Evolutionary conservation across 345 rosid species (phyloP).

Genomic region (Salix brachista): DNA sequence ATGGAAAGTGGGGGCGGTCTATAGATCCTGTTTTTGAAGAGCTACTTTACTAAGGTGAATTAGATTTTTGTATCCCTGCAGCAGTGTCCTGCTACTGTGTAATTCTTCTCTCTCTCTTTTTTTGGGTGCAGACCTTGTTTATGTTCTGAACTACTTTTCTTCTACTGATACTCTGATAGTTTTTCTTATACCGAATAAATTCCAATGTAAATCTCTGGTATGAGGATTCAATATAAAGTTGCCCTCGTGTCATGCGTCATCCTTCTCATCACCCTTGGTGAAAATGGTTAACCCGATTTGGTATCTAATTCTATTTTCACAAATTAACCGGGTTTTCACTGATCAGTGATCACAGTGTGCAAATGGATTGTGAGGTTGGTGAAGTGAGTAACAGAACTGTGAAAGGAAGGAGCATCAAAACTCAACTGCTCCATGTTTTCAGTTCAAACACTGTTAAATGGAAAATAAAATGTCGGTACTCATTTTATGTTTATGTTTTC

Average conservation of each 20-base stretch:
- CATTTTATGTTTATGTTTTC: neutral
- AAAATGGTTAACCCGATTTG: neutral
- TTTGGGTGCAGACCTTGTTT: slow-evolving; percentile 13
- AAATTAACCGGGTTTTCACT: neutral
- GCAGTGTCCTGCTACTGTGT: neutral
- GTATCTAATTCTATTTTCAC: neutral
- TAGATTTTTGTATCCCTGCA: slow-evolving; percentile 9
- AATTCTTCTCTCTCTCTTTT: neutral
- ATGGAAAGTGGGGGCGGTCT: slow-evolving; percentile 75
- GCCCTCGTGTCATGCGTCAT: neutral
- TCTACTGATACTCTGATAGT: neutral
- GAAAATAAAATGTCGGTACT: neutral
- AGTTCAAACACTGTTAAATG: neutral
- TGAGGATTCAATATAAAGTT: neutral
- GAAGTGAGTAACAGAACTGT: neutral
- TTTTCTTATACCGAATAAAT: slow-evolving; percentile 13
- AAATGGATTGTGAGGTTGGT: neutral
- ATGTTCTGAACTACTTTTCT: neutral
- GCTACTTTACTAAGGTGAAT: slow-evolving; percentile 42
- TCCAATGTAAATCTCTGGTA: slow-evolving; percentile 9
- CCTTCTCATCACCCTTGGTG: neutral
- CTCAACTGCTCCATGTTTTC: neutral
- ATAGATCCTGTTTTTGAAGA: slow-evolving; percentile 83
- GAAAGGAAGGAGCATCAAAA: neutral
- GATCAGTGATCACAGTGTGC: neutral